Conservation (phyloP, 352 stramenopile genomes). For the Globisporangium alternatum region DNA sequence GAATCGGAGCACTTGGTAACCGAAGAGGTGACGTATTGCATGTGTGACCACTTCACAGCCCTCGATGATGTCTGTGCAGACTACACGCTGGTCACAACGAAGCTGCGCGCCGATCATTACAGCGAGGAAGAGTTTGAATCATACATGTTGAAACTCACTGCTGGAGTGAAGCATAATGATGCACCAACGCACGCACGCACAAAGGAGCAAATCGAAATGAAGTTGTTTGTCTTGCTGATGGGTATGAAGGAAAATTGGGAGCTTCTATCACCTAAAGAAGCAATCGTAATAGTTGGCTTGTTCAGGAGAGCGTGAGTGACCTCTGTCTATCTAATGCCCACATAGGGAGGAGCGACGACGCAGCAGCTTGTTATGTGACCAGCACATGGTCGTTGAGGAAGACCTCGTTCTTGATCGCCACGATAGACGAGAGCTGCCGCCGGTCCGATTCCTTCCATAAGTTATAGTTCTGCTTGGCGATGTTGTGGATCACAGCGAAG, state of each 20-base stretch:
- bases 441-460: conserved; percentile 82
- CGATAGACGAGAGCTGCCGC: conserved; percentile 78
- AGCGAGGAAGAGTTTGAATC: no score
- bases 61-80: no score
- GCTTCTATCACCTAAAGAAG: neutral
- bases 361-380: conserved; percentile 20
- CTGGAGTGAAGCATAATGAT: no score
- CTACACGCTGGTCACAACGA: no score
- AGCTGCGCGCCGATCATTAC: no score
- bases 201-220: neutral
- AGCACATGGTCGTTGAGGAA: conserved; percentile 72
- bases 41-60: neutral
- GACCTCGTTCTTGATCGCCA: conserved; percentile 75
- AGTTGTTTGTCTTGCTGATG: neutral
- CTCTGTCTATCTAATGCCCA: conserved; percentile 4
- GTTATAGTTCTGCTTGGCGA: conserved; percentile 82
- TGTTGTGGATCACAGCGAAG: conserved; percentile 68
- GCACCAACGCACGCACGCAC: no score
- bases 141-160: no score
- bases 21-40: neutral
- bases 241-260: neutral
- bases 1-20: no score
- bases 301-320: neutral
- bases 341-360: neutral
- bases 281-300: neutral